These are phyloP conservation scores for Penicillium sp. DNA, from an alignment of 2,329 filamentous ascomycete species.

Conservation along the genomic window DNA sequence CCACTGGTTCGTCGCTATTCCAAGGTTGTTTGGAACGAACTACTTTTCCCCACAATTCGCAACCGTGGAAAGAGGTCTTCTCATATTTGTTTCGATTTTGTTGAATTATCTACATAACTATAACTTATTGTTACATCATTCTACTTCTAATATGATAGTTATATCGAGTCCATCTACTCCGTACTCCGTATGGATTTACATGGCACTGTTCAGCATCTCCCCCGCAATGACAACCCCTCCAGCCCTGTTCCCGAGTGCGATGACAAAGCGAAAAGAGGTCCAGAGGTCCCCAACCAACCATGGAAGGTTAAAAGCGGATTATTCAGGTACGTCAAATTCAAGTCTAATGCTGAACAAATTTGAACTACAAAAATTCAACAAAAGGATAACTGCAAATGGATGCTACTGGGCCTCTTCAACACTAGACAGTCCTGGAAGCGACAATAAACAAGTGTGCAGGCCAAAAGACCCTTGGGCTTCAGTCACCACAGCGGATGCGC, in stretches of 20 bases:
- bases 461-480: neutral
- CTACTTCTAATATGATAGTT: neutral
- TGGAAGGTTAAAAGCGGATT: neutral
- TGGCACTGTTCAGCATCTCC: neutral
- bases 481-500: neutral
- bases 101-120: neutral
- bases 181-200: too few species aligned
- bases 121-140: neutral
- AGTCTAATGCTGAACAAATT: neutral
- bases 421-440: neutral
- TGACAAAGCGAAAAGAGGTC: neutral
- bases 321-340: neutral
- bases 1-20: constrained; percentile 9
- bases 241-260: neutral
- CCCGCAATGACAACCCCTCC: neutral
- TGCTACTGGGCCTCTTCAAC: neutral
- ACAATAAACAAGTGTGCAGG: too few species aligned
- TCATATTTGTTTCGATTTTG: too few species aligned
- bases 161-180: too few species aligned
- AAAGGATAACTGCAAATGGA: neutral
- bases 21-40: constrained; percentile 18
- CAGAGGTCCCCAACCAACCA: neutral
- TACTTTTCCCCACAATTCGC: neutral
- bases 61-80: neutral
- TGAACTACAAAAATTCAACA: neutral